A percentile compares a stretch with the other conserved stretches of the same genome.
These are phyloP conservation scores for Myxozyma mucilagina DNA, from an alignment of 805 yeast species.

Conservation along the genomic window DNA sequence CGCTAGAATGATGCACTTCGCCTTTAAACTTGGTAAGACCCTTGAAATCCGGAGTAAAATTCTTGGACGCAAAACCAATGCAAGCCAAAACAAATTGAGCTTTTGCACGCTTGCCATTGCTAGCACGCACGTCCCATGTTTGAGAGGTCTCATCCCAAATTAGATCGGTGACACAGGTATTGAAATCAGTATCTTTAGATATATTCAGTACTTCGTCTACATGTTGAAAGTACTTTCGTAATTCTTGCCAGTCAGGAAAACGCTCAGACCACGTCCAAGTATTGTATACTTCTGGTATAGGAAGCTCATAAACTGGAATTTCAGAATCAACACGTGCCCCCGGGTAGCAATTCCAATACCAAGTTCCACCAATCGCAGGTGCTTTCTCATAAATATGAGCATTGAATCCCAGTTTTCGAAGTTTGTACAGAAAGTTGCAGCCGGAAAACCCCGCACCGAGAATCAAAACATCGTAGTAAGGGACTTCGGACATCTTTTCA, in stretches of 20 bases:
- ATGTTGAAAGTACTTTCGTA: constrained; percentile 36
- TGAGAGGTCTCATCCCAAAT: constrained; percentile 31
- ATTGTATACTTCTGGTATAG: constrained; percentile 36
- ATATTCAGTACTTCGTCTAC: constrained; percentile 36
- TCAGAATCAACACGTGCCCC: constrained; percentile 40
- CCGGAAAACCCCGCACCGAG: constrained; percentile 25
- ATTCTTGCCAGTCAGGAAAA: constrained; percentile 38
- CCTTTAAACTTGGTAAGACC: constrained; percentile 37
- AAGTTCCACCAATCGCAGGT: constrained; percentile 35
- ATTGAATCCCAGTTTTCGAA: constrained; percentile 32
- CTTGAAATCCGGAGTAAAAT: constrained; percentile 34
- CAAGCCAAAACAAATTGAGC: constrained; percentile 22
- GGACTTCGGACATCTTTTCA: neutral
- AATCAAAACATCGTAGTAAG: constrained; percentile 15
- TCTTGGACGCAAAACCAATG: constrained; percentile 36
- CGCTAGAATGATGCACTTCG: constrained; percentile 33
- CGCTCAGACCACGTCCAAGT: constrained; percentile 37
- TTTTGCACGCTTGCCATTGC: constrained; percentile 24
- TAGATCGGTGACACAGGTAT: constrained; percentile 33
- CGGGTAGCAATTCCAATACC: constrained; percentile 36
- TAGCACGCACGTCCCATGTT: constrained; percentile 34
- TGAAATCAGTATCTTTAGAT: constrained; percentile 35
- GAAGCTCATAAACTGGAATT: constrained; percentile 38
- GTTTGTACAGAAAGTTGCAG: constrained; percentile 29
- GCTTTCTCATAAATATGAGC: constrained; percentile 30